Evolutionary conservation across 169 alveolate genomes (phyloP), one percentile per base, ranked within the genome.

Genomic region (Plasmodium knowlesi): DNA sequence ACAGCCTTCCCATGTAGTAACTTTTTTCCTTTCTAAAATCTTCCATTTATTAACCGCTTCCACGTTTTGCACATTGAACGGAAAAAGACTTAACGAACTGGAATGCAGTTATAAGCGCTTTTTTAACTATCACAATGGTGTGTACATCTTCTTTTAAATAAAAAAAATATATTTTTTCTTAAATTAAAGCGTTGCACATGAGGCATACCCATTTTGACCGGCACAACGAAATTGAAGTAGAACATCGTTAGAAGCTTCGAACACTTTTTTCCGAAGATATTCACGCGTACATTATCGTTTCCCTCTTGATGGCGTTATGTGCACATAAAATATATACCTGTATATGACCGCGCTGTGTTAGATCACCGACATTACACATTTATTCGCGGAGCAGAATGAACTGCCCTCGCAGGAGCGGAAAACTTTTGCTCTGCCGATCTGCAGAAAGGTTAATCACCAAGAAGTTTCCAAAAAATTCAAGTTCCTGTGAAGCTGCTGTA

Each of bases 151-250:
- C 6, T 61, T 61, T 61, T 61, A 22, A 22, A 22, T 61, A 6
- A 8, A 28, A 61, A 16, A 16, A 46, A 10, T 61, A 1, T 19
- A 4, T 61, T 61, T 61, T n/a, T 67, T 22, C 25, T 67, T 19
- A 67, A 67, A 67, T 25, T 67, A 25, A 25, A 67, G 37, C 14
- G 12, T 67, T n/a, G 37, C 37, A 67, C 37, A 22, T 67, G 41
- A 5, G 37, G 9, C 76, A 25, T 5, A 22, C 37, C 41, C 39
- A 67, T 67, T 12, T 67, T 67, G 32, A 67, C 6, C 19, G 37
- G 76, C 37, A 67, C 76, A 67, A 67, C 76, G 76, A 22, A 67
- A 67, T 67, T 67, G 37, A 67, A 67, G 76, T 19, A 67, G 30
- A 67, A 12, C 37, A 67, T 9, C 37, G 37, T 28, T 22, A 25